Evolutionary conservation across 78 protist species (phyloP).

Genomic region (Planoprotostelium fungivorum): DNA sequence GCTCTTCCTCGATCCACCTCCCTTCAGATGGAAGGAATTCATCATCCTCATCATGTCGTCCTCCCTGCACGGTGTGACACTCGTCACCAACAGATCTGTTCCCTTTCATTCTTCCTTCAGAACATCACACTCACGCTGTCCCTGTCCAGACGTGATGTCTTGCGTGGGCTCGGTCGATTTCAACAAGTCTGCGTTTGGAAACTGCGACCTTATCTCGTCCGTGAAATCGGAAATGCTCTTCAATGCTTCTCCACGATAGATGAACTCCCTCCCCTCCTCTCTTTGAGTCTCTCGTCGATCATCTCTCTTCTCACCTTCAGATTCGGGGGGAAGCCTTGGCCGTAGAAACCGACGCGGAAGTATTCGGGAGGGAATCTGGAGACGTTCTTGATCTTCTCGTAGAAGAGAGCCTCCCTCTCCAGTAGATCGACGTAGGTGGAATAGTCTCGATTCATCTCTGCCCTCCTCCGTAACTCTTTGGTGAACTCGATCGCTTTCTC

Average conservation of each 20-base stretch:
- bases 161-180: constrained; percentile 48
- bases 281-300: neutral
- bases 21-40: neutral
- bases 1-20: neutral
- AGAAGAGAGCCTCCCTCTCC: constrained; percentile 36
- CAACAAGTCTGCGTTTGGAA: constrained; percentile 58
- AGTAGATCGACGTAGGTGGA: neutral
- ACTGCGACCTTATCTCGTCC: constrained; percentile 40
- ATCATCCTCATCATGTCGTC: neutral
- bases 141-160: constrained; percentile 17
- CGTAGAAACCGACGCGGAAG: constrained; percentile 75
- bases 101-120: neutral
- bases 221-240: constrained; percentile 59
- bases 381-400: constrained; percentile 40
- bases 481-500: constrained; percentile 45
- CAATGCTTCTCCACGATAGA: constrained; percentile 61
- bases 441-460: neutral
- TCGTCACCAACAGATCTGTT: neutral
- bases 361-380: constrained; percentile 67
- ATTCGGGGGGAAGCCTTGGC: constrained; percentile 51
- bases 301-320: neutral
- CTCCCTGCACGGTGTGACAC: neutral
- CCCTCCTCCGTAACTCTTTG: neutral
- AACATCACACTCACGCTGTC: constrained; percentile 14
- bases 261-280: constrained; percentile 57